phyloP scores from a whole-genome alignment of 176 grass and related monocot species.

The Themeda triandra region DNA sequence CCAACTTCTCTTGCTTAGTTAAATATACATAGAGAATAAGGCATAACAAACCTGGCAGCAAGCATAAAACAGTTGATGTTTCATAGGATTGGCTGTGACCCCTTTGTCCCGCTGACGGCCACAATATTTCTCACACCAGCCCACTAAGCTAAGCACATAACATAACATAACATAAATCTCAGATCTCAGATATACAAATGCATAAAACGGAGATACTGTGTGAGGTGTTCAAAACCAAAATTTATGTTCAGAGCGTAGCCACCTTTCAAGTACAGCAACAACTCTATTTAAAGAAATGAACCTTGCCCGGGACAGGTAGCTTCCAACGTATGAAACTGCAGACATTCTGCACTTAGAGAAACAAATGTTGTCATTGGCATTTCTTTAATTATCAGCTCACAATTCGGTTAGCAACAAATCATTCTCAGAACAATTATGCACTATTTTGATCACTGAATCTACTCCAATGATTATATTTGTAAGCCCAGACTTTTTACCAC shows the following conservation, averaged over 20 bases:
- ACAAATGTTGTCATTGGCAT: neutral
- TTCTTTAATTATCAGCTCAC: slow-evolving; percentile 8
- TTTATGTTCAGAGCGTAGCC: neutral
- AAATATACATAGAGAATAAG: neutral
- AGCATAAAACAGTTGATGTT: slow-evolving; percentile 77
- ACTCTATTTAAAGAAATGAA: slow-evolving; percentile 64
- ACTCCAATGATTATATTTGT: neutral
- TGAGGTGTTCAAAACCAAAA: neutral
- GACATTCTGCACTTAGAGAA: slow-evolving; percentile 64
- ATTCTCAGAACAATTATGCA: neutral
- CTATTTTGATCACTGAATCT: neutral
- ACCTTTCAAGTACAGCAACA: slow-evolving; percentile 71
- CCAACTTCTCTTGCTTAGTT: neutral
- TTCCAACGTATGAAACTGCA: slow-evolving; percentile 93
- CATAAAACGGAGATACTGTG: neutral
- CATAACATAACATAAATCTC: slow-evolving; percentile 25
- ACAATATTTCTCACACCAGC: slow-evolving; percentile 67
- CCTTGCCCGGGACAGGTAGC: slow-evolving; percentile 88
- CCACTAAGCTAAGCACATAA: slow-evolving; percentile 69
- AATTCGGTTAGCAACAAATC: slow-evolving; percentile 4
- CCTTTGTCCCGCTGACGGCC: neutral
- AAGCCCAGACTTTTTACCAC: neutral
- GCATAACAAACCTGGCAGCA: slow-evolving; percentile 78
- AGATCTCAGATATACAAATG: slow-evolving; percentile 18
- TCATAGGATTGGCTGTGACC: slow-evolving; percentile 29